Evolutionary conservation across 1,139 yeast species (phyloP), one percentile per base, ranked within the genome.

Genomic region (Kodamaea arcana): DNA sequence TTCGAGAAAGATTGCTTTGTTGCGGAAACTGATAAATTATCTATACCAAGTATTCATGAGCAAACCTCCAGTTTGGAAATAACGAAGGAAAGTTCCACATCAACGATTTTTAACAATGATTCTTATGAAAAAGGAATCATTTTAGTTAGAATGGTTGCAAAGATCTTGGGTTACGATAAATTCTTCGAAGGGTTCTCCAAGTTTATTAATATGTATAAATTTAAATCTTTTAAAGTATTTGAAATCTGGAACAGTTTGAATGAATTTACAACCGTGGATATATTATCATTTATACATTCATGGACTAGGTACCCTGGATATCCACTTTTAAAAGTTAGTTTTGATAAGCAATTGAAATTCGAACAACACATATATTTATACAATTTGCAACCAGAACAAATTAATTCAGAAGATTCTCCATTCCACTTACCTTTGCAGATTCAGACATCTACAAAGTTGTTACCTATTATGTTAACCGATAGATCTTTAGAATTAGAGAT

Each of bases 61-160:
- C 48, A 54, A 47, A 48, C 56, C 56, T 43, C 53, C 40, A 36
- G 43, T 3, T 53, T 70, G 4, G 53, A 56, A 31, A 52, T 67
- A 4, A 66, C 68, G 8, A 57, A 65, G 27, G 71, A 66, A 27
- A 65, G 80, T 2, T 47, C 60, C 11, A 65, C 73, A 0, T 44
- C 54, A 5, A 40, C 58, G 4, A 51, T 67, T 2, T 81, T 83
- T 53, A 69, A 75, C 37, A 70, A 69, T 22, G 65, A 68, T 38
- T 62, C 79, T 1, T 83, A 83, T 48, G 78, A 77, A 34, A 82
- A 80, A 53, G 92, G 90, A 15, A 75, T 83, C 34, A 63, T 70
- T 14, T 53, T 81, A 15, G 47, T 83, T 29, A 67, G 83, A 55
- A 75, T 77, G 73, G 51, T 83, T 27, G 74, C 71, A 15, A 61